phyloP scores from a whole-genome alignment of 441 rosid genomes.

The Capsella rubella region DNA sequence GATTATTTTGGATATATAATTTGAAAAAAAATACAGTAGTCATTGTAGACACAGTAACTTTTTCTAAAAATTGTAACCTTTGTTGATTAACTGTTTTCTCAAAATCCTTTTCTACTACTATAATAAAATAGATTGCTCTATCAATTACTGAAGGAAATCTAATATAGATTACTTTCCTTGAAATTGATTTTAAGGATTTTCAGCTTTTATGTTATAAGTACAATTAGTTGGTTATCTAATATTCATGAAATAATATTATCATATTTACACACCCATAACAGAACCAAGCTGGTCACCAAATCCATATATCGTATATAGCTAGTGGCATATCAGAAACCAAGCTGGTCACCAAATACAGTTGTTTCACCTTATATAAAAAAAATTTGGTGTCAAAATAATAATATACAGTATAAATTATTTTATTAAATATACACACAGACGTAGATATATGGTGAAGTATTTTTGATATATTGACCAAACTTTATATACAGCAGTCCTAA shows the following conservation, averaged over 20 bases:
- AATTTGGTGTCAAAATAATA: neutral
- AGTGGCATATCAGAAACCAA: neutral
- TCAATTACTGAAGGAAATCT: neutral
- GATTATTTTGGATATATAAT: too few species aligned
- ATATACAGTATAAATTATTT: neutral
- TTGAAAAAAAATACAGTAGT: too few species aligned
- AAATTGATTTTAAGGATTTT: neutral
- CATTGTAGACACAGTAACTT: too few species aligned
- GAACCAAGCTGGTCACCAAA: conserved; percentile 17
- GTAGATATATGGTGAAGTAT: neutral
- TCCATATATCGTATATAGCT: neutral
- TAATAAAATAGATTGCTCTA: neutral
- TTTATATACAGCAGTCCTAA: too few species aligned
- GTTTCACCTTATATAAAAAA: neutral
- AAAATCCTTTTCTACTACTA: neutral
- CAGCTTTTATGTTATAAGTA: neutral
- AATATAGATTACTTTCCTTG: neutral
- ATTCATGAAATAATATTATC: neutral
- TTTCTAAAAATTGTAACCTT: neutral
- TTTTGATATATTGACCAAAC: neutral
- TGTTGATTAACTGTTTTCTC: neutral
- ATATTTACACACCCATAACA: neutral
- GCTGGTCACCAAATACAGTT: conserved; percentile 5
- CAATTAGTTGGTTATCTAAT: conserved; percentile 9
- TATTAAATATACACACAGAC: neutral